These are phyloP conservation scores for Aphanomyces stellatus DNA, from an alignment of 352 stramenopile species.

Conservation along the genomic window DNA sequence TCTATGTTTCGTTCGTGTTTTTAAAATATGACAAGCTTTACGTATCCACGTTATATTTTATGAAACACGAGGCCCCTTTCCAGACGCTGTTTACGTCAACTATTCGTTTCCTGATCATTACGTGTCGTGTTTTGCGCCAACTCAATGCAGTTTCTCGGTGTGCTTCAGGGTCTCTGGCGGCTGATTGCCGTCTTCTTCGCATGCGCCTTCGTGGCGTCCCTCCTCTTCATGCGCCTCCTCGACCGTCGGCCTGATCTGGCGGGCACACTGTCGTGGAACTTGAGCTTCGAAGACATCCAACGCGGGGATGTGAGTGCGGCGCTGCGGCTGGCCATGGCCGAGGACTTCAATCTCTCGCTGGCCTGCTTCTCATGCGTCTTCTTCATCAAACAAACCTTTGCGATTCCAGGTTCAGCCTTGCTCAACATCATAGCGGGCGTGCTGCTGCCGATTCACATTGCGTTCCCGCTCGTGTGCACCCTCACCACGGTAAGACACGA, in stretches of 20 bases:
- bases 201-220: not conserved
- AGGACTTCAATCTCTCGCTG: conserved; percentile 58
- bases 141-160: not conserved
- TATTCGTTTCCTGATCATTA: too few relatives aligned
- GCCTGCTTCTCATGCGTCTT: conserved; percentile 61
- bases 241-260: not conserved
- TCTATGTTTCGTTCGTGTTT: too few relatives aligned
- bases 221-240: conserved; percentile 6
- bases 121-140: too few relatives aligned
- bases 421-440: conserved; percentile 71
- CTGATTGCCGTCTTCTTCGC: conserved; percentile 8
- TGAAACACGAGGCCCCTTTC: too few relatives aligned
- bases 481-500: conserved; percentile 33
- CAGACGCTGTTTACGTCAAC: too few relatives aligned
- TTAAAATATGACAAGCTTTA: not conserved
- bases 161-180: not conserved
- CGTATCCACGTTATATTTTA: not conserved
- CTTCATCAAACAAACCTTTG: conserved; percentile 82
- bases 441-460: conserved; percentile 46
- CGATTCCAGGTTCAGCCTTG: conserved; percentile 63
- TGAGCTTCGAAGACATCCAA: conserved; percentile 19
- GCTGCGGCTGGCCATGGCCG: conserved; percentile 44
- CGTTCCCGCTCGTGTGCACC: conserved; percentile 53
- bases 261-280: not conserved
- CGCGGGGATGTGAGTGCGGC: conserved; percentile 18